Conservation (phyloP, 108 stramenopile species). For the Conticribra weissflogii region DNA sequence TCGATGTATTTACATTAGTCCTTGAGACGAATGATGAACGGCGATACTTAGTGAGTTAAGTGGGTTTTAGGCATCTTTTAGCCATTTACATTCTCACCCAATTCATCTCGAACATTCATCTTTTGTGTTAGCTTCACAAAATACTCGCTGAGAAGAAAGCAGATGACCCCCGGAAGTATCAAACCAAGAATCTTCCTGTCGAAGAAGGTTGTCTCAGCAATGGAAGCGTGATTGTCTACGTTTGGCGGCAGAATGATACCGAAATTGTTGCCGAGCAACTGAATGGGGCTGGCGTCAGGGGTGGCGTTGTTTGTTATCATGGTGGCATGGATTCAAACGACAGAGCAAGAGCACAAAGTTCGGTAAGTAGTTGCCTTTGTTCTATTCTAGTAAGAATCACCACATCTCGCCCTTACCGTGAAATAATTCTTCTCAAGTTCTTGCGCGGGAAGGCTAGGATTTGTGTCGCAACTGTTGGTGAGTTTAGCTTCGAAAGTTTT, state of each 20-base stretch:
- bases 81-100: not conserved
- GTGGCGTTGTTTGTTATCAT: constrained; percentile 85
- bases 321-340: constrained; percentile 86
- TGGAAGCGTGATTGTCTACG: constrained; percentile 90
- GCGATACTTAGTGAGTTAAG: constrained; percentile 56
- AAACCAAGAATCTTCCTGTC: constrained; percentile 37
- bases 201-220: constrained; percentile 63
- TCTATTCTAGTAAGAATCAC: constrained; percentile 3
- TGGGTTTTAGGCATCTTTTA: not conserved
- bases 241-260: constrained; percentile 88
- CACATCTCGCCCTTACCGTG: too few species aligned
- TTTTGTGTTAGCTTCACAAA: constrained; percentile 53
- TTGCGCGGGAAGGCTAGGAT: constrained; percentile 89
- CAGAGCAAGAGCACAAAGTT: constrained; percentile 76
- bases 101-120: not conserved
- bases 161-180: constrained; percentile 7
- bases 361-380: constrained; percentile 36
- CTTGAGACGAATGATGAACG: constrained; percentile 69
- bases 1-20: constrained; percentile 70
- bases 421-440: too few species aligned
- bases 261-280: constrained; percentile 87
- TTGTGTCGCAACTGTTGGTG: constrained; percentile 88
- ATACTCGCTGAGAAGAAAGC: constrained; percentile 51
- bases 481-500: too few species aligned
- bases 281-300: constrained; percentile 56